A percentile compares a stretch with the other conserved stretches of the same genome.
phyloP scores from a whole-genome alignment of 2,329 filamentous ascomycete species.

The Botryosphaeria agaves region DNA sequence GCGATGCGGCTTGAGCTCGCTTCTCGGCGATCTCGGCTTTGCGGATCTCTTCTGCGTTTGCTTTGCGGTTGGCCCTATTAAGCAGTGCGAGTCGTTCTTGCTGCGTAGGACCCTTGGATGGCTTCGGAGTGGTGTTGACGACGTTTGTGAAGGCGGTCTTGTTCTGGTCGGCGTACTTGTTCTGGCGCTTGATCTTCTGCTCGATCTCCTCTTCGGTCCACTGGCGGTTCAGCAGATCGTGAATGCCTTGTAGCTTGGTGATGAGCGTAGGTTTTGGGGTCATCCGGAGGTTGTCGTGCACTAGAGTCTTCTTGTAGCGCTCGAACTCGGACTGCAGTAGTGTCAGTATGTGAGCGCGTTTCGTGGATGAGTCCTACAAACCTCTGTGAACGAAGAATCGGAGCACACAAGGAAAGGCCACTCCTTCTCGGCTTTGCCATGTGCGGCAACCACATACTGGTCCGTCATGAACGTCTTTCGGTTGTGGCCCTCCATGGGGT shows the following conservation, averaged over 20 bases:
- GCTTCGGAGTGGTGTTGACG: too few species aligned
- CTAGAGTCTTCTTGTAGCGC: slow-evolving; percentile 60
- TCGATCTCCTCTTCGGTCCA: slow-evolving; percentile 76
- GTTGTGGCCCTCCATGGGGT: slow-evolving; percentile 58
- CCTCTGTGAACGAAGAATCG: slow-evolving; percentile 69
- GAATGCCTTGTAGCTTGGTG: slow-evolving; percentile 66
- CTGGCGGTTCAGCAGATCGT: slow-evolving; percentile 55
- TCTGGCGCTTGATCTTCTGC: slow-evolving; percentile 48
- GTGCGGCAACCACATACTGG: slow-evolving; percentile 64
- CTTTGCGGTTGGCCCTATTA: slow-evolving; percentile 68
- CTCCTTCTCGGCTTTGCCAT: slow-evolving; percentile 67
- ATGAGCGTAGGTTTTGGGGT: slow-evolving; percentile 55
- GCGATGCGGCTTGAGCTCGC: slow-evolving; percentile 17
- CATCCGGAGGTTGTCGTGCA: slow-evolving; percentile 52
- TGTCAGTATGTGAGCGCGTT: neutral
- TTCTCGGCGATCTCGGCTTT: slow-evolving; percentile 72
- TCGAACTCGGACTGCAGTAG: slow-evolving; percentile 52
- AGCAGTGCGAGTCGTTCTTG: slow-evolving; percentile 71
- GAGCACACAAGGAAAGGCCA: slow-evolving; percentile 89
- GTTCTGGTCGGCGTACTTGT: slow-evolving; percentile 20
- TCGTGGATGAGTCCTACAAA: slow-evolving; percentile 23
- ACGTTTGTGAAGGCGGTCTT: too few species aligned
- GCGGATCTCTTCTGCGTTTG: slow-evolving; percentile 79
- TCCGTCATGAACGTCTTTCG: slow-evolving; percentile 69
- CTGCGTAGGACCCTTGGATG: slow-evolving; percentile 42